Conservation (phyloP, 2,329 filamentous ascomycete genomes). For the Alternaria consortialis region DNA sequence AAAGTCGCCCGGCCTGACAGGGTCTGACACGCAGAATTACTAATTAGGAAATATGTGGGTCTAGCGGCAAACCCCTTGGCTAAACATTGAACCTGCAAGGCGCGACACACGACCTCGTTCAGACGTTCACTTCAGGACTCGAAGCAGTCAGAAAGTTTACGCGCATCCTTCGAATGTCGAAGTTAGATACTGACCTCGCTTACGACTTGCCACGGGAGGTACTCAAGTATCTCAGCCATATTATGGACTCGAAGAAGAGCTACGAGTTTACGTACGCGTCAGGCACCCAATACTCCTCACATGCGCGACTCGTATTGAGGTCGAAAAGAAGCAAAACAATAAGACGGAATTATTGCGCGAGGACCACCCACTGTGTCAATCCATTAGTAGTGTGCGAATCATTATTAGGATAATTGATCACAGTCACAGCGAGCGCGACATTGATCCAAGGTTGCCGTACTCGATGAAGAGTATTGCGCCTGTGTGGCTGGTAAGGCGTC, state of each 20-base stretch:
- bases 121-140: background rate
- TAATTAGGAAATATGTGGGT: constrained; percentile 3
- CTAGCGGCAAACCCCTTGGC: constrained; percentile 8
- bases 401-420: background rate
- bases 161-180: background rate
- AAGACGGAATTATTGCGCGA: background rate
- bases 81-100: constrained; percentile 7
- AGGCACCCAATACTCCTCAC: background rate
- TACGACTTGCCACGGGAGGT: background rate
- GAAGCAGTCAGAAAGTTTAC: background rate
- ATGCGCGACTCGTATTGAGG: background rate
- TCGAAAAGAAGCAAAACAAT: background rate
- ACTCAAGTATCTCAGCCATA: background rate
- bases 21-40: background rate
- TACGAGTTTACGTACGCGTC: background rate
- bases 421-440: background rate
- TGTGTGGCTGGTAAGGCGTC: background rate
- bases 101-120: background rate
- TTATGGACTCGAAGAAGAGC: background rate
- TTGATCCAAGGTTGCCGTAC: background rate
- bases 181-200: background rate
- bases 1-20: background rate
- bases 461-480: background rate
- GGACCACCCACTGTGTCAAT: background rate
- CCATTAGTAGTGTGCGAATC: background rate